Percentiles rank a stretch among this genome's conserved stretches.
phyloP scores from a whole-genome alignment of 176 grass and related monocot species.

The Calamus simplicifolius region DNA sequence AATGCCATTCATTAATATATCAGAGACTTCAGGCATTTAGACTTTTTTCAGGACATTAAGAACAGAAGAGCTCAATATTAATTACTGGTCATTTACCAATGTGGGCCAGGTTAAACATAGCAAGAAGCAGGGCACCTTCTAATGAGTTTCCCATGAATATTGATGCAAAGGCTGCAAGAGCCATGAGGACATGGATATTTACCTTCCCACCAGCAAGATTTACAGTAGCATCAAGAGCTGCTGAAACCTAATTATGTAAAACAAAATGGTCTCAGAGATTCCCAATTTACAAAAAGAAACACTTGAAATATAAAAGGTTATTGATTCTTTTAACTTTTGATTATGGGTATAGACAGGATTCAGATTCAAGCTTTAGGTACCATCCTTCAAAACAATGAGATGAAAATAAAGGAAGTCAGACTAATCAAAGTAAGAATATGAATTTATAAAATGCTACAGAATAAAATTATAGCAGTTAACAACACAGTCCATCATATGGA shows the following conservation, averaged over 20 bases:
- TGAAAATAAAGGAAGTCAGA: no score
- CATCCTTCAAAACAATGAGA: no score
- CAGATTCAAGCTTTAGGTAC: neutral
- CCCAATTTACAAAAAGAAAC: slow-evolving; percentile 2
- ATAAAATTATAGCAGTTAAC: no score
- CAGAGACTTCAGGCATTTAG: neutral
- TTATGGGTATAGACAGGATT: neutral
- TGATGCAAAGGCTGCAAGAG: slow-evolving; percentile 95
- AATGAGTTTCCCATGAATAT: slow-evolving; percentile 97
- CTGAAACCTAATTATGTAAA: slow-evolving; percentile 53
- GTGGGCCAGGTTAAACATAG: slow-evolving; percentile 98
- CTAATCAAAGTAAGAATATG: no score
- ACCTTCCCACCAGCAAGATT: slow-evolving; percentile 84
- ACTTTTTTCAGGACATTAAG: no score
- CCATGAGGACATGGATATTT: slow-evolving; percentile 98
- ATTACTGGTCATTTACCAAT: slow-evolving; percentile 47
- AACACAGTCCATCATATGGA: no score
- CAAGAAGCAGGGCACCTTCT: slow-evolving; percentile 95
- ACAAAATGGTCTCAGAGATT: slow-evolving; percentile 16
- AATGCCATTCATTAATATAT: slow-evolving; percentile 4
- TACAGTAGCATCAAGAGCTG: slow-evolving; percentile 89
- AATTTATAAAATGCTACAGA: no score
- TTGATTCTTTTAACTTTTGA: neutral
- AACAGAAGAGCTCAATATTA: no score
- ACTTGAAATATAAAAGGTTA: neutral